These are phyloP conservation scores for Eragrostis curvula DNA, from an alignment of 176 grass and related monocot species.

Conservation along the genomic window DNA sequence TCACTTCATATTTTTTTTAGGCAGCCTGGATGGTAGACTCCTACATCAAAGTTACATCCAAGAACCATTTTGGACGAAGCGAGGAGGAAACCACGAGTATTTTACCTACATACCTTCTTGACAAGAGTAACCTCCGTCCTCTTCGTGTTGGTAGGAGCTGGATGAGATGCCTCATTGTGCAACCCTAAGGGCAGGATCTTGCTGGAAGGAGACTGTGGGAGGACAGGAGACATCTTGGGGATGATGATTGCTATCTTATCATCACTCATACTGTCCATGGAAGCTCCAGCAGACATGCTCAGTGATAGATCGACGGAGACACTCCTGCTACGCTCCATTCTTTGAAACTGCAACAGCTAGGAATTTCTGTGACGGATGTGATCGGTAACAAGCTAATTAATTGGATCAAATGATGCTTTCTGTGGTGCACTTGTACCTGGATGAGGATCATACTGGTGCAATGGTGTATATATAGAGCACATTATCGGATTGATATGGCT, in stretches of 20 bases:
- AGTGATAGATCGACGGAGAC: conserved; percentile 23
- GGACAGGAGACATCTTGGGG: neutral
- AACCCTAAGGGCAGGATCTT: neutral
- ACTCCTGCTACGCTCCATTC: conserved; percentile 21
- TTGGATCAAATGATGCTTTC: neutral
- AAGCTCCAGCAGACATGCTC: conserved; percentile 13
- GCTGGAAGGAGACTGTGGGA: neutral
- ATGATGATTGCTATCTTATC: conserved; percentile 3
- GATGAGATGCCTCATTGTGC: neutral
- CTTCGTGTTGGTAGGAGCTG: neutral
- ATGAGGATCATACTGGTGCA: neutral
- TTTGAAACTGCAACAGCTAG: neutral
- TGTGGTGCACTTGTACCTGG: neutral
- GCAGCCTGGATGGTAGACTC: too few species aligned
- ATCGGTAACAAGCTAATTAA: neutral
- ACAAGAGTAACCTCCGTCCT: neutral
- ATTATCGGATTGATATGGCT: neutral
- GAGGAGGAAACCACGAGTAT: neutral
- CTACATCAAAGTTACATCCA: neutral
- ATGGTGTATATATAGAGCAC: conserved; percentile 14
- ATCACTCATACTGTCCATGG: conserved; percentile 7
- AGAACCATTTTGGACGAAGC: neutral
- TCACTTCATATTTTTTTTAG: too few species aligned
- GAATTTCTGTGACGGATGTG: neutral
- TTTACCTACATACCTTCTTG: conserved; percentile 8